These are phyloP conservation scores for Babesia caballi DNA, from an alignment of 169 alveolate species.

Conservation along the genomic window DNA sequence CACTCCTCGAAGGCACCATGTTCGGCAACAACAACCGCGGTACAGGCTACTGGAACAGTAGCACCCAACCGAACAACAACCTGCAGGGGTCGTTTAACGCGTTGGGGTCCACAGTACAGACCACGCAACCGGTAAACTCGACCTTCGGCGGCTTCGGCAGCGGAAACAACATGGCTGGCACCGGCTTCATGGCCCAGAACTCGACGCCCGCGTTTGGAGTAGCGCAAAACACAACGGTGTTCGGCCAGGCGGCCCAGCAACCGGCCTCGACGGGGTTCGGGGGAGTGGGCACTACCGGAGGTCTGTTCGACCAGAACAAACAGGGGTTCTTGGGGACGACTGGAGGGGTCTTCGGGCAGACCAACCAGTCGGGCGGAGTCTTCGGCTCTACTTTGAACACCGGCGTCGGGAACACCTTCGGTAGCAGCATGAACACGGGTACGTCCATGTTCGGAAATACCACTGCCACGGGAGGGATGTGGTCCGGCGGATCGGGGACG, in stretches of 20 bases:
- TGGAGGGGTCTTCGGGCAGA: slow-evolving; percentile 9
- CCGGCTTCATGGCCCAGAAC: slow-evolving; percentile 29
- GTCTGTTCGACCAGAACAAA: slow-evolving; percentile 16
- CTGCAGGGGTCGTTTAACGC: slow-evolving; percentile 24
- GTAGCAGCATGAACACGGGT: slow-evolving; percentile 10
- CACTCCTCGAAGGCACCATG: not conserved
- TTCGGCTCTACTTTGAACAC: slow-evolving; percentile 24
- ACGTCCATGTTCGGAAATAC: slow-evolving; percentile 4
- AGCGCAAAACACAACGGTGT: slow-evolving; percentile 41
- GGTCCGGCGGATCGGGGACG: slow-evolving; percentile 11
- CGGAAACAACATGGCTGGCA: not conserved
- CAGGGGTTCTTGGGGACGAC: slow-evolving; percentile 20
- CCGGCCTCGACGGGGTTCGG: slow-evolving; percentile 19
- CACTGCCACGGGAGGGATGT: not conserved
- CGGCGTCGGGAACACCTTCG: not conserved
- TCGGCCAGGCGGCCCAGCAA: slow-evolving; percentile 47
- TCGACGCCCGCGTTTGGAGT: slow-evolving; percentile 16
- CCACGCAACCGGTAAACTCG: not conserved
- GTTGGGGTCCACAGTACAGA: not conserved
- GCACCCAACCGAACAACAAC: slow-evolving; percentile 27
- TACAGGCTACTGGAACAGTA: slow-evolving; percentile 37
- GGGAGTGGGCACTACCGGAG: slow-evolving; percentile 1
- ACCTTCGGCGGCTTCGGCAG: slow-evolving; percentile 42
- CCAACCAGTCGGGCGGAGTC: not conserved
- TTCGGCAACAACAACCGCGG: slow-evolving; percentile 47